These are phyloP conservation scores for Penicillium frequentans DNA, from an alignment of 2,329 filamentous ascomycete species.

Conservation along the genomic window DNA sequence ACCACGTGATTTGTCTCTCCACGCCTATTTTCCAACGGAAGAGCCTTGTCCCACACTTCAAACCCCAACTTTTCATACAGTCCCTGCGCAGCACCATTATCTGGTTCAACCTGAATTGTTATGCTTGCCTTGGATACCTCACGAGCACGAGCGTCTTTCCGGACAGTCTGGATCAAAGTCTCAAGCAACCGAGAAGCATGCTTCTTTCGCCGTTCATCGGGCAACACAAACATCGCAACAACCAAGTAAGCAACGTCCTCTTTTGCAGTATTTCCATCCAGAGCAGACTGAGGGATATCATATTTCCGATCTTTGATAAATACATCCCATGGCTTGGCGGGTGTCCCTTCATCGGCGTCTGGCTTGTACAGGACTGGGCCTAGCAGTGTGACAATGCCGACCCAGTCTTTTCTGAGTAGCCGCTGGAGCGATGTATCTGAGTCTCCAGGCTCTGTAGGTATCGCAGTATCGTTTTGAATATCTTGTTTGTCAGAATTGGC, in stretches of 20 bases:
- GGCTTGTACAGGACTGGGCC: slow-evolving; percentile 18
- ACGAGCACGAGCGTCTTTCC: slow-evolving; percentile 7
- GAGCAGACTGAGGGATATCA: background rate
- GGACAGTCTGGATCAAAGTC: slow-evolving; percentile 7
- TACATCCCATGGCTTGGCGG: slow-evolving; percentile 5
- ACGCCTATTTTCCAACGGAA: slow-evolving; percentile 1
- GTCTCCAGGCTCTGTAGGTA: background rate
- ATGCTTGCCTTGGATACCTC: slow-evolving; percentile 16
- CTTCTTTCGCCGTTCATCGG: slow-evolving; percentile 19
- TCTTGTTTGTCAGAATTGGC: background rate
- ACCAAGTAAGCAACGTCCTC: slow-evolving; percentile 23
- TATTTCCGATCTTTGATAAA: slow-evolving; percentile 9
- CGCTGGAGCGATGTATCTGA: background rate
- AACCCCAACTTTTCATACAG: slow-evolving; percentile 27
- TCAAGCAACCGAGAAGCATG: slow-evolving; percentile 22
- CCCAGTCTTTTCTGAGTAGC: slow-evolving; percentile 25
- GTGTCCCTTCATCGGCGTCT: background rate
- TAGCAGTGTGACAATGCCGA: slow-evolving; percentile 31
- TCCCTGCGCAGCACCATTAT: background rate
- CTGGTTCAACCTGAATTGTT: slow-evolving; percentile 12
- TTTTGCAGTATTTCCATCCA: background rate
- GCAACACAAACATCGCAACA: slow-evolving; percentile 29
- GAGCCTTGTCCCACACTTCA: slow-evolving; percentile 7
- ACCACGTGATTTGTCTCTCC: slow-evolving; percentile 1
- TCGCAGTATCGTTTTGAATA: background rate